Conservation (phyloP, 169 alveolate genomes). For the Cryptosporidium viatorum region DNA sequence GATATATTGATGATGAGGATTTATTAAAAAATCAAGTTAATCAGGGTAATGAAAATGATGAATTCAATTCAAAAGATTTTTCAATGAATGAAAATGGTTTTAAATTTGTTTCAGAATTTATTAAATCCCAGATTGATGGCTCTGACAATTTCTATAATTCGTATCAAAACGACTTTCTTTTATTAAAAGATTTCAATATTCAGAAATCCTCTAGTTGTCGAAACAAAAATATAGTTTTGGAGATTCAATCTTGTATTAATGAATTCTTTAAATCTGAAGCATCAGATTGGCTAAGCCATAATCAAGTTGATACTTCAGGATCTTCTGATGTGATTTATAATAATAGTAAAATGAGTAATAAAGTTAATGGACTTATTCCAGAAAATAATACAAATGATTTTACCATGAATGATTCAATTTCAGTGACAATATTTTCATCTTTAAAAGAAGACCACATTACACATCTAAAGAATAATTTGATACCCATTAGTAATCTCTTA, state of each 20-base stretch:
- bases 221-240: not conserved
- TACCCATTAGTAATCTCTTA: conserved; percentile 17
- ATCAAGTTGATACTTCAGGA: not conserved
- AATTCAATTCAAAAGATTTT: not conserved
- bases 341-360: not conserved
- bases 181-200: not conserved
- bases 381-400: conserved; percentile 14
- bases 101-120: conserved; percentile 19
- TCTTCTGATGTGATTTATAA: not conserved
- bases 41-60: not conserved
- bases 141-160: not conserved
- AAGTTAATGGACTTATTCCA: not conserved
- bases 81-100: not conserved
- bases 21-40: not conserved
- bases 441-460: conserved; percentile 35
- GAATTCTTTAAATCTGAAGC: conserved; percentile 52
- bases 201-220: conserved; percentile 23
- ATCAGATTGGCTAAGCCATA: conserved; percentile 51
- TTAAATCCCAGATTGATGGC: conserved; percentile 15
- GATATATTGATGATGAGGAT: not conserved
- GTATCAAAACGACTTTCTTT: not conserved
- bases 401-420: not conserved
- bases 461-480: conserved; percentile 2
- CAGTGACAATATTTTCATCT: conserved; percentile 27
- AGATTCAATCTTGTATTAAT: conserved; percentile 20